Base-by-base conservation (phyloP, 2,329 filamentous ascomycete species). In the Aureobasidium musti region DNA sequence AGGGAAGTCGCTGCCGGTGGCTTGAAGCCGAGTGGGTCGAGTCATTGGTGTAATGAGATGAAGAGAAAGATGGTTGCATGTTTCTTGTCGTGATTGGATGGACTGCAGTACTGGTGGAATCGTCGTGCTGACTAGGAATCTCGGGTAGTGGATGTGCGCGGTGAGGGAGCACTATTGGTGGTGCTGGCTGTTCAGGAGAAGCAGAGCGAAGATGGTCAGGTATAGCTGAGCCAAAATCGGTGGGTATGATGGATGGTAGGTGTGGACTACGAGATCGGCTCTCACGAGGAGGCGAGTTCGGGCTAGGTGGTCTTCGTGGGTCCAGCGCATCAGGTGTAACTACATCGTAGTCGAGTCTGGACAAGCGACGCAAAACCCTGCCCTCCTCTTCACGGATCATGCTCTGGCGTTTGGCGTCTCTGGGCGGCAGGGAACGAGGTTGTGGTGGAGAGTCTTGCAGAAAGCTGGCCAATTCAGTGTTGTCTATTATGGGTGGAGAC, bases 181-280 rank as follows among this genome's bases (percentile, higher is more conserved):
- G 35, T 11, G 59, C 21, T 30, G 21, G 14, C 33, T 63, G 59
- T 19, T 63, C 45, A 17, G 59, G 59, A 10, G 59, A 63, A 10
- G 59, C 45, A 28, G 59, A 52, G 3, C 59, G 45, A 30, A 39
- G 13, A 8, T 41, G 21, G 21, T 37, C 45, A 10, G 11, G n/a
- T 1, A 26, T 14, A 5, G 33, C 56, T 3, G 28, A 33, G 43
- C 13, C 6, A 6, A 49, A 49, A 17, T 52, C 45, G 2, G 59
- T 50, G 2, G 59, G 43, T 17, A 30, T 13, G 14, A 63, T 28
- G 13, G 26, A 13, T 1, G 45, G 59, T 10, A 52, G 49, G 19
- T 54, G 47, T 17, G 61, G 61, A 43, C 49, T 54, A n/a, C 61
- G 61, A n/a, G 61, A 64, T 33, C 35, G 21, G 49, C 23, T 54